A percentile compares a stretch with the other conserved stretches of the same genome.
phyloP scores from a whole-genome alignment of 257 asterid genomes.

The Plantago ovata region DNA sequence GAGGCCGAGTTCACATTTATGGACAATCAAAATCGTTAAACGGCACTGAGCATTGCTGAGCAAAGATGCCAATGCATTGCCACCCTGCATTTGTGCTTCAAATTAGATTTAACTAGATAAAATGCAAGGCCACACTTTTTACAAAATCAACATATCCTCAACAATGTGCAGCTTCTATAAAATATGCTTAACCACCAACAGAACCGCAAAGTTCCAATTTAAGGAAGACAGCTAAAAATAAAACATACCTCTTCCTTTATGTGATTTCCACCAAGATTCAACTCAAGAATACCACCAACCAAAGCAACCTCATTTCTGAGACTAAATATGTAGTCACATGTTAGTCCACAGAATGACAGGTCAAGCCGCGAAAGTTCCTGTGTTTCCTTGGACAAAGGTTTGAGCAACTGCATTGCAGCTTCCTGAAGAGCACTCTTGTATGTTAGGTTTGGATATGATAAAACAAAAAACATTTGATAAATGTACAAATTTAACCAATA shows the following conservation, averaged over 20 bases:
- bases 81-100: constrained; percentile 54
- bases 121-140: background rate
- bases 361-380: constrained; percentile 74
- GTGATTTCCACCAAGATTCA: constrained; percentile 85
- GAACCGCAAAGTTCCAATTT: background rate
- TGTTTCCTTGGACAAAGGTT: constrained; percentile 64
- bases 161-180: background rate
- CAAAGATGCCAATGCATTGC: constrained; percentile 55
- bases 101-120: constrained; percentile 23
- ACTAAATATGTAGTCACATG: constrained; percentile 42
- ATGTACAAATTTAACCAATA: too few species aligned
- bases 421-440: constrained; percentile 51
- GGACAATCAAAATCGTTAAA: constrained; percentile 49
- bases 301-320: constrained; percentile 50
- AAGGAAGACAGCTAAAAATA: constrained; percentile 17
- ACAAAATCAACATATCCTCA: background rate
- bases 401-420: constrained; percentile 58
- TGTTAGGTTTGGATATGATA: constrained; percentile 9
- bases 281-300: constrained; percentile 53
- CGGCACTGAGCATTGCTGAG: constrained; percentile 53
- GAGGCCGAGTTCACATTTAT: constrained; percentile 71
- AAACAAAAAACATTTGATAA: background rate
- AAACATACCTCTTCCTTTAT: constrained; percentile 64
- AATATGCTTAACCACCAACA: constrained; percentile 8
- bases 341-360: constrained; percentile 65